Evolutionary conservation across 1,284 basidiomycete genomes (phyloP), one percentile per base, ranked within the genome.

Genomic region (Ustilago esculenta): DNA sequence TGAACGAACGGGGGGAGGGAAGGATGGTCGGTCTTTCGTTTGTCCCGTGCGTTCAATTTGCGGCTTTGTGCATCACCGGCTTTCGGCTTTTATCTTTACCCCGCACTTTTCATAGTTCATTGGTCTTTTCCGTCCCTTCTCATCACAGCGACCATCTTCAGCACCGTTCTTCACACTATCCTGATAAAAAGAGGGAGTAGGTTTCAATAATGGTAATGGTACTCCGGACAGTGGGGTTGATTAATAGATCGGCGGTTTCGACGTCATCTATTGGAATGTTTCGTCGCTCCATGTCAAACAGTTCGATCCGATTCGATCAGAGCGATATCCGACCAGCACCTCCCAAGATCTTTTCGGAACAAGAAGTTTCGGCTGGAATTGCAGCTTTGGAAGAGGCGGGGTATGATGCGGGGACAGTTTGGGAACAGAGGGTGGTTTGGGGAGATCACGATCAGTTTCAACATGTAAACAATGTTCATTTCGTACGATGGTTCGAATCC

Each of bases 391-490:
- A 15, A 3, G 14, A 25, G 1, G 56, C 41, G 2, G 63, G 68
- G 0, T 72, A 67, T 33, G 68, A 72, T 27, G 15, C 41, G 0
- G 4, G 18, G 0, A 54, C 51, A 6, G 45, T 73, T 2, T 71
- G 55, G 56, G 72, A 70, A 17, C 75, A 77, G 45, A 20, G 65
- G 5, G 65, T 77, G 0, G 51, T 59, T 2, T 77, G 75, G 75
- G 75, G 65, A 15, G 71, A 76, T 34, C 58, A 71, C 24, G 73
- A 75, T 34, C 72, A 75, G 52, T 79, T 74, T 42, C 66, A 61
- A 15, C 76, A 79, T 29, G 73, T 77, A 17, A 79, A 79, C 61
- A 79, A 79, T 24, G 75, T 74, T 9, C 69, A 76, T 50, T 79
- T 74, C 27, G 60, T 79, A 3, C 56, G 73, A 5, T 79, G 75